Evolutionary conservation across 2,329 filamentous ascomycete species (phyloP), one percentile per base, ranked within the genome.

Genomic region (Trichophyton simii): DNA sequence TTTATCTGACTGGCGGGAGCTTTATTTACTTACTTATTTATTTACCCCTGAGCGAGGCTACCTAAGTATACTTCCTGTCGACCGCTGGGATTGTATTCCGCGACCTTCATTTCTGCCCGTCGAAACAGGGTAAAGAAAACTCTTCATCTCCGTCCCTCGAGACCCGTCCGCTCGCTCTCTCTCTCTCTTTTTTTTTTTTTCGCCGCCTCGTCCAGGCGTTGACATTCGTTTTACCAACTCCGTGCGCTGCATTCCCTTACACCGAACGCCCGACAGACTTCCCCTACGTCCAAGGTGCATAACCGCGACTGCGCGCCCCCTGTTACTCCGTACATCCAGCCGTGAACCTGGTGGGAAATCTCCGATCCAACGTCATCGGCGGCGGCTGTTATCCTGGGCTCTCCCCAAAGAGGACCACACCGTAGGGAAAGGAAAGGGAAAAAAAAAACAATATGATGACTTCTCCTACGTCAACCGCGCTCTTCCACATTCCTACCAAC

Each of bases 401-500:
- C n/a, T 18, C 46, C 46, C 22, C 25, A 4, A 28, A 28, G 28
- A 52, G 28, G 31, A n/a, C 52, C n/a, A 31, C n/a, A 31, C 28
- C 52, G 52, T 28, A 22, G 2, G 22, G 22, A 22, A 22, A 3
- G 22, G 22, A 22, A 22, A 22, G 20, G 52, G 52, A 55, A 31
- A 6, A 18, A 18, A 18, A 18, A 1, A 28, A 6, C 4, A 55
- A 34, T 28, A 34, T 28, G 28, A 28, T 31, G 52, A 3, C 25
- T 54, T 54, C 52, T n/a, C 31, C 52, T 38, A 7, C 52, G 28
- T 55, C 52, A 3, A 44, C 41, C 3, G 18, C 41, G 28, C 28
- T 55, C 31, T 55, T 55, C n/a, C 52, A 55, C n/a, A 55, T 55
- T 31, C 52, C 52, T 9, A 55, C 52, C 28, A 55, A 31, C 28